phyloP scores from a whole-genome alignment of 108 stramenopile genomes.

The Nitzschia palea region DNA sequence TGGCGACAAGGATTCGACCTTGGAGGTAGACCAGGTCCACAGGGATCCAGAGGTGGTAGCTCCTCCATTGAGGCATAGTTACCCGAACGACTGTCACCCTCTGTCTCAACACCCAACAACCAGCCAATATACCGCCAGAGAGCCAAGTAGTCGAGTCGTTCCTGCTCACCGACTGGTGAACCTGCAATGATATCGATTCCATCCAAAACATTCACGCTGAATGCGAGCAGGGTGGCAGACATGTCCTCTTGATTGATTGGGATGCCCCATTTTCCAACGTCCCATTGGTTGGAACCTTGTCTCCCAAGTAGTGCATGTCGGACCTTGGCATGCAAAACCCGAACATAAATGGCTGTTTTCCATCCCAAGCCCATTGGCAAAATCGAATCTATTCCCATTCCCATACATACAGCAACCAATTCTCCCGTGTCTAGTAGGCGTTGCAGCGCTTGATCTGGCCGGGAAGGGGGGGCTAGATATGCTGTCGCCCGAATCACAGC shows the following conservation, averaged over 20 bases:
- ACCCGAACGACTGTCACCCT: neutral
- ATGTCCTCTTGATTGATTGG: constrained; percentile 90
- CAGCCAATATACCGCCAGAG: constrained; percentile 86
- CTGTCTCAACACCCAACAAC: constrained; percentile 67
- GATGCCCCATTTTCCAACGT: constrained; percentile 53
- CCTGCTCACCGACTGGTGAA: constrained; percentile 33
- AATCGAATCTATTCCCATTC: constrained; percentile 20
- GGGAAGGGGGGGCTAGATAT: constrained; percentile 66
- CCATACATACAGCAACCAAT: constrained; percentile 22
- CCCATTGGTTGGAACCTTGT: constrained; percentile 42
- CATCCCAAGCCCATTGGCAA: constrained; percentile 70
- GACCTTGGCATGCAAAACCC: constrained; percentile 83
- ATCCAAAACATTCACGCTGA: constrained; percentile 66
- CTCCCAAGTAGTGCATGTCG: constrained; percentile 55
- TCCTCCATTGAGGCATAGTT: constrained; percentile 24
- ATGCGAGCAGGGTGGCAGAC: constrained; percentile 79
- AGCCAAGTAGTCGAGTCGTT: constrained; percentile 74
- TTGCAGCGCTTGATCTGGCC: constrained; percentile 37
- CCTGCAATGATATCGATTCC: constrained; percentile 74
- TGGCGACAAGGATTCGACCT: constrained; percentile 44
- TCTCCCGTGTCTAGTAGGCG: constrained; percentile 73
- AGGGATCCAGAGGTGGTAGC: constrained; percentile 69
- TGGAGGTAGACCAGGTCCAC: constrained; percentile 51
- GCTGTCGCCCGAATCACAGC: constrained; percentile 61
- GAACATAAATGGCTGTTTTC: constrained; percentile 66